Evolutionary conservation across 2,329 filamentous ascomycete genomes (phyloP), one percentile per base, ranked within the genome.

Genomic region (Dactylellina parvicollis): DNA sequence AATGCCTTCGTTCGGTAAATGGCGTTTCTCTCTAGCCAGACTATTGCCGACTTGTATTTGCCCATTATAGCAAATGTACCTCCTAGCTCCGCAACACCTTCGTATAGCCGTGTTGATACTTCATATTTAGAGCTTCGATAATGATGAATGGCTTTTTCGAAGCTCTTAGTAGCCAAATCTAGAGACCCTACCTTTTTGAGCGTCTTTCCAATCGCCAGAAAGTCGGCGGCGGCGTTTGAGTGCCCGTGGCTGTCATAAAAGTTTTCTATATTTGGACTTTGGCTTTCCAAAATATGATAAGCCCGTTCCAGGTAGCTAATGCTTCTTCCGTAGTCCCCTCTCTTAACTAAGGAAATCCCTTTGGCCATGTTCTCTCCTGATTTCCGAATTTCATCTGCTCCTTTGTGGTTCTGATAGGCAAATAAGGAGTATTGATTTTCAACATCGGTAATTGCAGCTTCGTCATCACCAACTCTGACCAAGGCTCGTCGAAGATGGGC

Each of bases 111-210:
- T 9, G 24, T 16, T 2, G 32, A 50, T 14, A 50, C 26, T 22
- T 67, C 44, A 20, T 67, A 59, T 0, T 10, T 9, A 20, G 52
- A 10, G 3, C 8, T 2, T 10, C 12, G 42, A 18, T 12, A 67
- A 20, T 59, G 54, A 20, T 44, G 8, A 4, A 67, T 67, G 4
- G 62, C 24, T 34, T 34, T 67, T 12, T 38, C 18, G 8, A 67
- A 36, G 28, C 62, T 44, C 0, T 16, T 2, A 4, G 36, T 26
- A 3, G 62, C 62, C 2, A 38, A 22, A 7, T 49, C 7, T 5
- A n/a, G 5, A n/a, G 22, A 10, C 9, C 52, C 62, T 1, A 24
- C 42, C 32, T 20, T 34, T 12, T 52, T 46, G 2, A 67, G 16
- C 12, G n/a, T 49, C 26, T 38, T 52, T 1, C 62, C 62, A 0